phyloP scores from a whole-genome alignment of 176 grass and related monocot species.

The Aegilops bicornis region DNA sequence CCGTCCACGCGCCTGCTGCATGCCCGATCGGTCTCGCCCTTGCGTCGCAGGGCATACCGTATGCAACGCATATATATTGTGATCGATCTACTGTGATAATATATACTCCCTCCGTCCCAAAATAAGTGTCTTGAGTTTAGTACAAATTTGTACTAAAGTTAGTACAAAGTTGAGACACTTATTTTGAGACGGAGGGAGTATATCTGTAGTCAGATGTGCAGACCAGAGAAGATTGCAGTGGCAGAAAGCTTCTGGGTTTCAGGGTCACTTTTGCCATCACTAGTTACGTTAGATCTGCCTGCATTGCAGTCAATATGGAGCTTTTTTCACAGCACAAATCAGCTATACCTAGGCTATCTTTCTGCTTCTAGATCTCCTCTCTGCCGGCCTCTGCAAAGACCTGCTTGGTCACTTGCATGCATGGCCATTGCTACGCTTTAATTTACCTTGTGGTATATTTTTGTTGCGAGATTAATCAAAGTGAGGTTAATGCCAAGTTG shows the following conservation, averaged over 20 bases:
- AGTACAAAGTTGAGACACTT: no score
- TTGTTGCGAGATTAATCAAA: neutral
- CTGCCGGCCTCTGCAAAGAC: neutral
- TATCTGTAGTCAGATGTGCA: slow-evolving; percentile 3
- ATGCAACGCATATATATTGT: no score
- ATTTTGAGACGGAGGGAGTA: no score
- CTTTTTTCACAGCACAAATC: neutral
- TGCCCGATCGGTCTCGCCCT: no score
- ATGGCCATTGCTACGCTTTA: neutral
- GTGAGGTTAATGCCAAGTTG: neutral
- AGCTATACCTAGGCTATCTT: neutral
- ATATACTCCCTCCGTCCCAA: no score
- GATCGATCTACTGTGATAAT: no score
- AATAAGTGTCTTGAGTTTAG: no score
- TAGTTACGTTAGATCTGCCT: neutral
- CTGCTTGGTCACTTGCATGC: slow-evolving; percentile 18
- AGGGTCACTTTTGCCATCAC: slow-evolving; percentile 4
- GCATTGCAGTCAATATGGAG: neutral
- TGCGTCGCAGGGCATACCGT: no score
- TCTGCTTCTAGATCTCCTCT: neutral
- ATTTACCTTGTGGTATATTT: neutral
- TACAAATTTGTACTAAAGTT: no score
- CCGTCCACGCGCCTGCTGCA: neutral
- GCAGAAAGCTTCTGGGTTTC: slow-evolving; percentile 15
- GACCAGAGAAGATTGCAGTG: neutral